phyloP scores from a whole-genome alignment of 2,329 filamentous ascomycete species.

The Cryphonectria nitschkei region DNA sequence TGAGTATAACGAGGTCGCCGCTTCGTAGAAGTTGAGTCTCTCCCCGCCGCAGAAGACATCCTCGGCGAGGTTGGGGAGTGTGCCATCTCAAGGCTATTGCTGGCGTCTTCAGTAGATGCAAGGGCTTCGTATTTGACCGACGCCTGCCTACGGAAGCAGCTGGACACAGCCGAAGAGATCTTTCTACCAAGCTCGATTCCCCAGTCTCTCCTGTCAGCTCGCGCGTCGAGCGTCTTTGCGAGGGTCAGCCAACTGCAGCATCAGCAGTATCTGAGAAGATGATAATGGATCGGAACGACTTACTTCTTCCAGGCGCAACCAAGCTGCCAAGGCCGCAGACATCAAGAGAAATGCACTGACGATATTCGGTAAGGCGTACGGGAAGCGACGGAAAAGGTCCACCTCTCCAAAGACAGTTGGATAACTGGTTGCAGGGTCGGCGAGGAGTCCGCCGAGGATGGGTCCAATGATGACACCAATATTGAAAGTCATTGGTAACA shows the following conservation, averaged over 20 bases:
- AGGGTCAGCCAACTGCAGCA: conserved; percentile 13
- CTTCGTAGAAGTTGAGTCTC: conserved; percentile 21
- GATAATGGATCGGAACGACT: conserved; percentile 14
- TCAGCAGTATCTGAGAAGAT: background rate
- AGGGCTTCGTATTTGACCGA: conserved; percentile 41
- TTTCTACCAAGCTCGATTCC: conserved; percentile 47
- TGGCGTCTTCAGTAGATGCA: conserved; percentile 36
- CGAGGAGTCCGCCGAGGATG: conserved; percentile 51
- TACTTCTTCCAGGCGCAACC: conserved; percentile 57
- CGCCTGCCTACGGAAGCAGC: conserved; percentile 30
- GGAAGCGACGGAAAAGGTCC: conserved; percentile 51
- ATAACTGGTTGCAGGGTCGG: conserved; percentile 49
- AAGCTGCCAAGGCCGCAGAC: conserved; percentile 48
- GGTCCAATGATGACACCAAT: conserved; percentile 64
- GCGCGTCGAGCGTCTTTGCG: conserved; percentile 50
- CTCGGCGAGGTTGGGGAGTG: conserved; percentile 18
- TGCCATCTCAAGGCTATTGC: conserved; percentile 38
- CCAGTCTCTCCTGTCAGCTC: conserved; percentile 46
- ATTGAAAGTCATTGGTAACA: conserved; percentile 73
- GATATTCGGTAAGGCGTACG: conserved; percentile 59
- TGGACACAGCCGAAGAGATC: conserved; percentile 38
- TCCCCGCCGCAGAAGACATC: conserved; percentile 8
- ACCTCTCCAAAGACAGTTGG: conserved; percentile 51
- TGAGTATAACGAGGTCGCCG: conserved; percentile 46
- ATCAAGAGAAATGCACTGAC: conserved; percentile 54